Conservation (phyloP, 441 rosid genomes). For the Brassica hybrid region DNA sequence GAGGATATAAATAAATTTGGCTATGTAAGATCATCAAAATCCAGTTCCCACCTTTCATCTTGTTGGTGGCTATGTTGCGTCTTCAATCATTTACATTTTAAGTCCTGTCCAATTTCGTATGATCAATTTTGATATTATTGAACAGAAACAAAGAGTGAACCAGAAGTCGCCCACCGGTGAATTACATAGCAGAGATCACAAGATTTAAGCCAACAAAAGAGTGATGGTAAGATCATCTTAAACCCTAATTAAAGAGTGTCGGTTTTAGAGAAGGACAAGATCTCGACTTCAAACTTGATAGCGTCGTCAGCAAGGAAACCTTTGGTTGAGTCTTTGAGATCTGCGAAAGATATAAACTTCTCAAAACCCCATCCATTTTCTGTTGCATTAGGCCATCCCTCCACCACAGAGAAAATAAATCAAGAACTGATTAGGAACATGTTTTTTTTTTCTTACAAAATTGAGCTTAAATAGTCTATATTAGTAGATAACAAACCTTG, state of each 20-base stretch:
- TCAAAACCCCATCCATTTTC: conserved; percentile 33
- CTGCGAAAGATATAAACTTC: conserved; percentile 31
- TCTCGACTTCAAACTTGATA: conserved; percentile 28
- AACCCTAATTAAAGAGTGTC: conserved; percentile 3
- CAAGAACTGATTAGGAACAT: background rate
- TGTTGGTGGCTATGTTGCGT: conserved; percentile 5
- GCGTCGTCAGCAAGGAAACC: conserved; percentile 29
- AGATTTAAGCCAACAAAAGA: background rate
- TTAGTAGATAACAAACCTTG: conserved; percentile 10
- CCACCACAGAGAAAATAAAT: conserved; percentile 24
- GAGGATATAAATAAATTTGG: conserved; percentile 10
- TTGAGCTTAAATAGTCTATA: background rate
- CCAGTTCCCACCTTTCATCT: background rate
- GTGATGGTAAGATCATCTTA: background rate
- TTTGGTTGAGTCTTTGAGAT: conserved; percentile 23
- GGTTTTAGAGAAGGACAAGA: conserved; percentile 27
- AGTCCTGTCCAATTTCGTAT: background rate
- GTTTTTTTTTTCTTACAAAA: background rate
- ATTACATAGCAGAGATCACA: conserved; percentile 2
- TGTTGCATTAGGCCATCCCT: conserved; percentile 25
- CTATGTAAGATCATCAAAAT: conserved; percentile 1
- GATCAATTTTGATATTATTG: conserved; percentile 15
- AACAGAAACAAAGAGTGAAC: conserved; percentile 19
- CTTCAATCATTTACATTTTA: background rate
- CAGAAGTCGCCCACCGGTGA: conserved; percentile 10